phyloP scores from a whole-genome alignment of 2,329 filamentous ascomycete species.

The Furcasterigmium sp. region DNA sequence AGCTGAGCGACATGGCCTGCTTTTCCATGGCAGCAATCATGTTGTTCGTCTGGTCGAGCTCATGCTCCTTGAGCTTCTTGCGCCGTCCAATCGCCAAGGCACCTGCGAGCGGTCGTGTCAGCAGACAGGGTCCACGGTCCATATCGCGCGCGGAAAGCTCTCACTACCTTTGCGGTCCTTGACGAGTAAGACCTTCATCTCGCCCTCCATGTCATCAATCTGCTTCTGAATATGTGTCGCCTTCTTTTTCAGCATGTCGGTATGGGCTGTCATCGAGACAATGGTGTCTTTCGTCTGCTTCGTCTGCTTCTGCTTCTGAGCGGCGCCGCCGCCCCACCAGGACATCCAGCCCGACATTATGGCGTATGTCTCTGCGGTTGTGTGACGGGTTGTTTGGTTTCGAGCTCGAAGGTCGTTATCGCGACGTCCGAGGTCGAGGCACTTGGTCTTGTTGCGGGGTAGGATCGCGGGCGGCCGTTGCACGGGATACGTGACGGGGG shows the following conservation, averaged over 20 bases:
- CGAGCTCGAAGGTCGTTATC: background rate
- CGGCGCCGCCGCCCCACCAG: constrained; percentile 84
- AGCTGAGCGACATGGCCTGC: constrained; percentile 95
- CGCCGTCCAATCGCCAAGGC: constrained; percentile 33
- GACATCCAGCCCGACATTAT: constrained; percentile 68
- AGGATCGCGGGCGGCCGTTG: background rate
- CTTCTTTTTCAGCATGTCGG: constrained; percentile 97
- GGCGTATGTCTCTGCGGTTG: constrained; percentile 1
- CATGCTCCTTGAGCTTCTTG: constrained; percentile 92
- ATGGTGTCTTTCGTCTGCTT: constrained; percentile 85
- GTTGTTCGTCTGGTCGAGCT: constrained; percentile 80
- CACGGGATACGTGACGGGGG: no score
- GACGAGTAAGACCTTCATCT: constrained; percentile 1
- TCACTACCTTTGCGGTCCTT: constrained; percentile 1
- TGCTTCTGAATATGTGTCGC: constrained; percentile 87
- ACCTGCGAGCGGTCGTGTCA: background rate
- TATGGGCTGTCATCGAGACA: constrained; percentile 75
- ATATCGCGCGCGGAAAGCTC: background rate
- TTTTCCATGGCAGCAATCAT: constrained; percentile 92
- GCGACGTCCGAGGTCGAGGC: background rate
- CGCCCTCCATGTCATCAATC: constrained; percentile 66
- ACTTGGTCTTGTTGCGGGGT: background rate
- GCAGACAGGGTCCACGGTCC: background rate
- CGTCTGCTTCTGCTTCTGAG: constrained; percentile 84
- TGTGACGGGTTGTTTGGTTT: background rate